Evolutionary conservation across 2,329 filamentous ascomycete species (phyloP), one percentile per base, ranked within the genome.

Genomic region (Akanthomyces dipterigenus): DNA sequence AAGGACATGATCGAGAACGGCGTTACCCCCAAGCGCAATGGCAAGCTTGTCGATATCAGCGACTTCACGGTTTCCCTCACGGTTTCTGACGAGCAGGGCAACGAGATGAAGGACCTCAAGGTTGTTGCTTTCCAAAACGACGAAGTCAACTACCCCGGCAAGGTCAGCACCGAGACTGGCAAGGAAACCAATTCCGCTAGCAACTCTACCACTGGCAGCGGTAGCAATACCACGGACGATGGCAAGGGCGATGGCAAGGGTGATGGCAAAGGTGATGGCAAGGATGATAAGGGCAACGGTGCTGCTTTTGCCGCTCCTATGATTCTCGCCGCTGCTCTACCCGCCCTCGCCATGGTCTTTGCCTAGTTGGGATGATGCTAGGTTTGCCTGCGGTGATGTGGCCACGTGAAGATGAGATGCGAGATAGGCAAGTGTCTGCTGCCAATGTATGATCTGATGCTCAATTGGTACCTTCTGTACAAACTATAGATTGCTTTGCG

Each of bases 1-100:
- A 79, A 87, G 63, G 80, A 83, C 50, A 80, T 96, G 69, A 93
- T 97, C 71, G 80, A 90, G 66, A 85, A 88, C 54, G 93, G 93
- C 64, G 83, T 96, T 63, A 77, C 75, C 54, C 83, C 83, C 65
- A 82, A 86, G 61, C 85, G 86, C 43, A 75, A 72, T 16, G 88
- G 88, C 67, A 84, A 88, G 75, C 75, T 96, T 58, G 81, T 96
- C 65, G 73, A 83, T 64, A 82, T 96, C 67, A 78, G 81, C 55
- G 81, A 84, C 66, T 82, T 91, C 66, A 80, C 80, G 40, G 84
- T 91, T 62, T 72, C 68, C 56, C 69, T 79, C 64, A 67, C 68
- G 28, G 76, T 81, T 67, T 71, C 67, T 61, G 76, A 78, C 63
- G 69, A 71, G 5, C 69, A 76, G 38, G 78, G 78, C 63, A 75